Base-by-base conservation (phyloP, 2,329 filamentous ascomycete species). In the Akanthomyces lecanii region DNA sequence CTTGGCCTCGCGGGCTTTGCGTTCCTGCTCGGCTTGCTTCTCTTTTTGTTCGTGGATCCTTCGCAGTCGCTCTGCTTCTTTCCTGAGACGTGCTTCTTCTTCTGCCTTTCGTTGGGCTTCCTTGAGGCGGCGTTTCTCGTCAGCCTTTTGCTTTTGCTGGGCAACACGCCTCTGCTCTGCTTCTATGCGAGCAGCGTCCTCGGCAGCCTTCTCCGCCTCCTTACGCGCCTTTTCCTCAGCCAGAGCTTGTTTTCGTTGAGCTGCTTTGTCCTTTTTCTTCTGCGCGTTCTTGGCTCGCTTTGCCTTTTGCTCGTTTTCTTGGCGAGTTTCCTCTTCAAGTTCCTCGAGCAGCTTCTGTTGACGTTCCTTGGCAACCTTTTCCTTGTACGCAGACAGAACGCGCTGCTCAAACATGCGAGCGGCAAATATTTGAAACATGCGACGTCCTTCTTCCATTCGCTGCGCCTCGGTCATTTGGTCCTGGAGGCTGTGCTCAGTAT, bases 391-490 rank as follows among this genome's bases (percentile, higher is more conserved):
- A 48, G 91, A 94, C 64, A 99, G 82, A 25, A 99, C 95, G 66
- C 95, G 85, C 75, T 99, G 95, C 78, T 99, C 95, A 75, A 99
- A 99, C 95, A 99, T 99, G 66, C 95, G 88, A 63, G 95, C 95
- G 65, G 95, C 95, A 76, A 99, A 99, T 75, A 99, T 98, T 75
- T 99, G 95, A 74, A 99, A 99, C 95, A 99, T 99, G 69, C 94
- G 85, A 63, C 95, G 87, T 65, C 95, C 95, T 81, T 99, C 95
- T 75, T 98, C 93, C 95, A 99, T 98, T 65, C 95, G 90, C 80
- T 98, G 93, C 78, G 97, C 92, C 80, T 98, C 94, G 58, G 92
- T 97, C 91, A 98, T 95, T 67, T 89, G 87, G 74, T 96, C 93
- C 94, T 98, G 77, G 70, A 76, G 78, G 73, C 74, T 78, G 72